Base-by-base conservation (phyloP, 148 eudicot species). In the Polygonum aviculare region DNA sequence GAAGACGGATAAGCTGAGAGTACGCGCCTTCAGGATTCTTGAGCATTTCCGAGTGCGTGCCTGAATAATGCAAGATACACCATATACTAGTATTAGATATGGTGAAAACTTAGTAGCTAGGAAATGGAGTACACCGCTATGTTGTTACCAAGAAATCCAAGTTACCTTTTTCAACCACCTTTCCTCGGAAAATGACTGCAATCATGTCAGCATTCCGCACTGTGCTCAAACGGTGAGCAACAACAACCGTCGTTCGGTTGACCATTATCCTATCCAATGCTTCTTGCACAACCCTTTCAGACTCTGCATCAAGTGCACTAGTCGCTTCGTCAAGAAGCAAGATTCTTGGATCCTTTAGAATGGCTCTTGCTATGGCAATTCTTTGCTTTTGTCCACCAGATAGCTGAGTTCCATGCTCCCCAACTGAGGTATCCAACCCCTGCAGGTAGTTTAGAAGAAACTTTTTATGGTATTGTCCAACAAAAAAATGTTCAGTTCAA, bases 331-430 rank as follows among this genome's bases (percentile, higher is more conserved):
- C 96, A 52, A 91, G 82, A 74, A 93, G 96, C 54, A 93, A 79
- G 77, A 93, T 93, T 9, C 90, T 72, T 0, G 98, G 98, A 75
- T 90, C 84, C 83, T 91, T 93, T 47, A 93, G 50, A 48, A 93
- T 89, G 54, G 96, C 98, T 81, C 98, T 84, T 2, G 98, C 93
- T 77, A 93, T 93, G 55, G 98, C 98, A 12, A 93, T 79, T 81
- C 96, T 89, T 77, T 93, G 98, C 83, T 93, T 93, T 63, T 93
- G 96, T 60, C 98, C 96, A 73, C 98, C 98, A 35, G 98, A 93
- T 18, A 93, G 81, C 44, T 91, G 94, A 48, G 85, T 86, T 80
- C 98, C 98, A 78, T 88, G 92, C 78, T 93, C 98, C 47, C 96
- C 98, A 14, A 91, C 98, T 84, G 83, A 77, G 49, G 96, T 93